phyloP scores from a whole-genome alignment of 2,329 filamentous ascomycete genomes.

The Dothistroma pini region DNA sequence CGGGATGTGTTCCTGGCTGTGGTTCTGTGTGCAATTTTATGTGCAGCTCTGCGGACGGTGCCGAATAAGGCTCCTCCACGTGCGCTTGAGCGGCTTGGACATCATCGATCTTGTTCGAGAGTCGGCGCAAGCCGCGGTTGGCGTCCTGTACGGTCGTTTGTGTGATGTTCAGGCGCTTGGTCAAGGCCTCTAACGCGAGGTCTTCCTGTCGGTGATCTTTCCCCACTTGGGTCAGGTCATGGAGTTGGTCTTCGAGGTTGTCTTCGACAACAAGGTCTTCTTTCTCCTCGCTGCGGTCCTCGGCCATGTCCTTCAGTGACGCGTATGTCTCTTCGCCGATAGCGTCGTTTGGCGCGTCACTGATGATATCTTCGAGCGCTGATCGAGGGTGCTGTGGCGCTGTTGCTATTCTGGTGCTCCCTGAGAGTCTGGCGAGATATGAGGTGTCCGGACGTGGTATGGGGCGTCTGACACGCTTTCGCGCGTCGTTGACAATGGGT shows the following conservation, averaged over 20 bases:
- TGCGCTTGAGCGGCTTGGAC: not conserved
- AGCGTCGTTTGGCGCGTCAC: constrained; percentile 31
- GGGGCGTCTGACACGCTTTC: not conserved
- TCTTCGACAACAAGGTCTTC: not conserved
- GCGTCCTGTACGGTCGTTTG: constrained; percentile 44
- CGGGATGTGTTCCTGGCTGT: not conserved
- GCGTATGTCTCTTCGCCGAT: constrained; percentile 40
- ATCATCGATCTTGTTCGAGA: constrained; percentile 41
- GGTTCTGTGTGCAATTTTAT: not conserved
- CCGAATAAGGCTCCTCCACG: not conserved
- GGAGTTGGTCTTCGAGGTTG: constrained; percentile 6
- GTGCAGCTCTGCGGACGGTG: not conserved
- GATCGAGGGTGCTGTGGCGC: constrained; percentile 27
- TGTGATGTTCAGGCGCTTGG: constrained; percentile 39
- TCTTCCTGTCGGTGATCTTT: constrained; percentile 42
- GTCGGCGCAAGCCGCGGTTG: constrained; percentile 40
- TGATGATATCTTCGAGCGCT: constrained; percentile 41
- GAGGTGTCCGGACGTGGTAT: not conserved
- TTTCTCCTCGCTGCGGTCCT: constrained; percentile 15
- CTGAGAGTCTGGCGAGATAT: not conserved
- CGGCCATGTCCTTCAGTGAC: constrained; percentile 39
- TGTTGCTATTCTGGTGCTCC: not conserved
- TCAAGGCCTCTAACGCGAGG: constrained; percentile 41
- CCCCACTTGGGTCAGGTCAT: constrained; percentile 38
- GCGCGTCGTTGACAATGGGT: not conserved